Evolutionary conservation across 1,284 basidiomycete species (phyloP), one percentile per base, ranked within the genome.

Genomic region (Rhodotorula sp.): DNA sequence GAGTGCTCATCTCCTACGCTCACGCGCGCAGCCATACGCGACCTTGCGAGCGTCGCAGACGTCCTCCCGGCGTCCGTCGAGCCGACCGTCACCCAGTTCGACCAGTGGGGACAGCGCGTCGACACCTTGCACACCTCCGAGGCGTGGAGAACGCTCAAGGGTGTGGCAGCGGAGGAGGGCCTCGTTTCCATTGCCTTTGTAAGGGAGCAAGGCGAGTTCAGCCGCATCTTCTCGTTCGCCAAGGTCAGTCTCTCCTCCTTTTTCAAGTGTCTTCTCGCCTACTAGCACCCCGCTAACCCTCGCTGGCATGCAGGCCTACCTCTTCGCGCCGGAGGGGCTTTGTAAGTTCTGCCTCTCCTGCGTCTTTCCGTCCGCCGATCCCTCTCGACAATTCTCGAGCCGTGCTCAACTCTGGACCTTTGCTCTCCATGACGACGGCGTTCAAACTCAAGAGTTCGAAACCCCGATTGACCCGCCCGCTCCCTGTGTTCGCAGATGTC

Each of bases 121-220:
- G 89, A 91, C 78, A 80, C 82, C 2, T 84, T 91, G 0, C 83
- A 87, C 61, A 90, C 88, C 0, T 88, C 87, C 22, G 88, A 90
- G 78, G 88, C 86, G 1, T 91, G 89, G 89, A 84, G 88, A 48
- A 85, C 84, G 36, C 84, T 94, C 78, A 91, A 89, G 81, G 87
- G 86, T 37, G 82, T 89, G 51, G 84, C 87, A 55, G 87, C 89
- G 74, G 84, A 86, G 73, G 90, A 91, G 82, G 91, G 91, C 2
- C 78, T 88, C 37, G 85, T 88, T 4, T 85, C 83, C 6, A 88
- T 89, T 59, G 85, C 87, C 73, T 88, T 88, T 73, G 87, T 89
- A 34, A n/a, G 57, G 19, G 84, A 83, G 71, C 86, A 87, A 56
- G 81, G 82, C 0, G 86, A 87, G 70, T 83, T 85, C 74, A 89